These are phyloP conservation scores for Kodamaea ohmeri DNA, from an alignment of 1,139 yeast species.

Conservation along the genomic window DNA sequence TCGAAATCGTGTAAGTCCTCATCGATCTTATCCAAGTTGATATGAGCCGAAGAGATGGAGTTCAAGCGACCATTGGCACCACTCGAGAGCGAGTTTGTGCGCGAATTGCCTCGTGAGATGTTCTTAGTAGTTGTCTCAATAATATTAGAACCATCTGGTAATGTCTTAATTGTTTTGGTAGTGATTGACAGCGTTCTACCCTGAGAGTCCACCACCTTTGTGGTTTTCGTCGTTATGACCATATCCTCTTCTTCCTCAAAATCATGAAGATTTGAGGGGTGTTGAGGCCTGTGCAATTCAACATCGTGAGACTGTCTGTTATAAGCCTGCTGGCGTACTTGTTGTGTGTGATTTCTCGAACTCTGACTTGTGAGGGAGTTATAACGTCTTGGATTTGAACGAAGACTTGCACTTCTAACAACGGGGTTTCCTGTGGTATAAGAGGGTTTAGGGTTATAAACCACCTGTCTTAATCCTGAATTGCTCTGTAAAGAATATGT, in stretches of 20 bases:
- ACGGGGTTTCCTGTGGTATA: slow-evolving; percentile 18
- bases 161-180: slow-evolving; percentile 39
- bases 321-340: not conserved
- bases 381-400: slow-evolving; percentile 6
- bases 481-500: slow-evolving; percentile 21
- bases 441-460: slow-evolving; percentile 43
- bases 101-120: slow-evolving; percentile 36
- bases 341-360: not conserved
- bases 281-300: too few relatives aligned
- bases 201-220: slow-evolving; percentile 41
- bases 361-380: slow-evolving; percentile 11
- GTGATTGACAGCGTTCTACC: slow-evolving; percentile 46
- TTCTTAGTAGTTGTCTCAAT: slow-evolving; percentile 47
- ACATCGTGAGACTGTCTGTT: too few relatives aligned
- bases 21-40: slow-evolving; percentile 40
- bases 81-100: slow-evolving; percentile 30
- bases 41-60: slow-evolving; percentile 15
- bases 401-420: not conserved
- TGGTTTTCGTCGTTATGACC: slow-evolving; percentile 42
- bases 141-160: slow-evolving; percentile 47
- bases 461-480: slow-evolving; percentile 26
- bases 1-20: slow-evolving; percentile 48
- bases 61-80: slow-evolving; percentile 17
- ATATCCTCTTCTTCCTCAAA: slow-evolving; percentile 25
- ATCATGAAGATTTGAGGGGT: too few relatives aligned